Conservation (phyloP, 176 grass and related monocot species). For the Phoenix dactylifera region DNA sequence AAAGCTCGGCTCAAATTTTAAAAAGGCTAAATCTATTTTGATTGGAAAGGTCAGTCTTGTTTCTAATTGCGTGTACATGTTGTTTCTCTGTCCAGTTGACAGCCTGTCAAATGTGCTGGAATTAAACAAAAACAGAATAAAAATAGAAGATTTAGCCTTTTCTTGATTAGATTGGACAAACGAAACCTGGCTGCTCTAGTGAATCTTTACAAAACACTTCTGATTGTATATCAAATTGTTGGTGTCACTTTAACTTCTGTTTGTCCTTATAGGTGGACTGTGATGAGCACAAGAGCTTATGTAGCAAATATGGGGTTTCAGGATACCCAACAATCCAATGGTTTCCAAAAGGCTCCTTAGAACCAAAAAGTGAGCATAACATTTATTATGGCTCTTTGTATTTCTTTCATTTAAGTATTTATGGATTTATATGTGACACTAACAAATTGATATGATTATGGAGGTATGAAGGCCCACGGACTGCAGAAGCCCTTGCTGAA, state of each 20-base stretch:
- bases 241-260: slow-evolving; percentile 9
- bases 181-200: too few relatives aligned
- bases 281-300: slow-evolving; percentile 82
- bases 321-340: slow-evolving; percentile 95
- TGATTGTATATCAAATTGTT: neutral
- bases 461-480: slow-evolving; percentile 84
- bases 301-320: slow-evolving; percentile 94
- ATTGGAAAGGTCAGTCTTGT: slow-evolving; percentile 67
- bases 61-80: neutral
- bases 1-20: slow-evolving; percentile 83
- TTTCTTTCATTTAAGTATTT: too few relatives aligned
- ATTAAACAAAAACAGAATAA: too few relatives aligned
- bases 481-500: slow-evolving; percentile 67
- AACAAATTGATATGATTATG: slow-evolving; percentile 3
- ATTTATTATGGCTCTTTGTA: neutral
- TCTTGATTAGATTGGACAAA: too few relatives aligned
- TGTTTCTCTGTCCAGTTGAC: neutral
- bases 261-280: slow-evolving; percentile 72
- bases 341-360: slow-evolving; percentile 94
- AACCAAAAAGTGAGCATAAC: slow-evolving; percentile 67
- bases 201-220: too few relatives aligned
- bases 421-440: neutral
- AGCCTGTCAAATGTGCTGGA: too few relatives aligned
- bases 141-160: too few relatives aligned
- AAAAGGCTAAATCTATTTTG: slow-evolving; percentile 82